These are phyloP conservation scores for Auxenochlorella pyrenoidosa DNA, from an alignment of 139 green algal genomes.

Conservation along the genomic window DNA sequence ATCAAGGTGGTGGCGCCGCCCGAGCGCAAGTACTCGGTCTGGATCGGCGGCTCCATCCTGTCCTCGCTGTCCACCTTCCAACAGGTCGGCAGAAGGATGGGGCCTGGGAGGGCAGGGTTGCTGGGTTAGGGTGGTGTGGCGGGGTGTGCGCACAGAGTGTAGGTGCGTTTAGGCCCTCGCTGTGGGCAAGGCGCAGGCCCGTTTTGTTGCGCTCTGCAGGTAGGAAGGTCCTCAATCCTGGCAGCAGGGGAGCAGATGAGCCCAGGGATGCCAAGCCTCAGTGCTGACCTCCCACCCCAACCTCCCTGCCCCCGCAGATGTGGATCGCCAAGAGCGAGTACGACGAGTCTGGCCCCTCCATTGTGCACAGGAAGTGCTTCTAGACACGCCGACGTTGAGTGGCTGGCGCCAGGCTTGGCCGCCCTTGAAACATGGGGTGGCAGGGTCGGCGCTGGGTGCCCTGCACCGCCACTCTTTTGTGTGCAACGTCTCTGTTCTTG, in stretches of 20 bases:
- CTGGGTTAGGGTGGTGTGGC: constrained; percentile 70
- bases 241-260: too few relatives aligned
- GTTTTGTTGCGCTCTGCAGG: constrained; percentile 81
- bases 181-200: too few relatives aligned
- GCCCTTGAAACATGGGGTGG: background rate
- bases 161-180: too few relatives aligned
- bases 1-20: constrained; percentile 95
- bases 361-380: constrained; percentile 99
- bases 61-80: constrained; percentile 98
- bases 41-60: constrained; percentile 99
- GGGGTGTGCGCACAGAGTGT: too few relatives aligned
- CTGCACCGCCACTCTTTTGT: too few relatives aligned
- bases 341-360: constrained; percentile 94
- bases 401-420: too few relatives aligned
- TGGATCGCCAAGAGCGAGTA: constrained; percentile 93
- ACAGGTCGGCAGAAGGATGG: constrained; percentile 49
- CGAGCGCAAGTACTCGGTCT: constrained; percentile 97
- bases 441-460: too few relatives aligned
- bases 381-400: constrained; percentile 40
- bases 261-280: too few relatives aligned
- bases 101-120: constrained; percentile 72
- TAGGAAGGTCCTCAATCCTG: too few relatives aligned
- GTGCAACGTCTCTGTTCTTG: background rate
- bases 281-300: too few relatives aligned
- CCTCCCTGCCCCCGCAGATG: too few relatives aligned